Base-by-base conservation (phyloP, 805 yeast species). In the Yarrowia sp. region DNA sequence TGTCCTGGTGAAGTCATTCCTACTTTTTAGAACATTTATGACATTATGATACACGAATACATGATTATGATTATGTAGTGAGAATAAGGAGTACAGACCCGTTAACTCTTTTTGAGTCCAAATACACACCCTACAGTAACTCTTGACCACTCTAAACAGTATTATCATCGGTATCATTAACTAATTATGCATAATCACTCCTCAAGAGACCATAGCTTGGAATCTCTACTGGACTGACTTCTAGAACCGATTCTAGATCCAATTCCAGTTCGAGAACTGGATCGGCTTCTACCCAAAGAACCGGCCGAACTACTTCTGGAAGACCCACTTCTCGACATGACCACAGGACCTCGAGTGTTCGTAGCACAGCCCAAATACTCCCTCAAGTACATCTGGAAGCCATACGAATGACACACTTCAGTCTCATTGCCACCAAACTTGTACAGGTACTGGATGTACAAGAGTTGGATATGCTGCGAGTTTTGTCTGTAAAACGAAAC, bases 1-100 rank as follows among this genome's bases (percentile, higher is more conserved):
- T n/a, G n/a, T n/a, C n/a, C n/a, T n/a, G n/a, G n/a, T n/a, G n/a
- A n/a, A n/a, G n/a, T n/a, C n/a, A n/a, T n/a, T 8, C 30, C 30
- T 26, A 26, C 30, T 26, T 8, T 26, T 4, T 26, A 26, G 30
- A 26, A 26, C 26, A 12, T 24, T 52, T n/a, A 54, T 54, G 61
- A 54, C 35, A 48, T 48, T 48, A 48, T 30, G 54, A 48, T 24
- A 43, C 48, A 43, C 24, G 48, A 48, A 46, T 46, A 46, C 8
- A 48, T 48, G 54, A 48, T 12, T 28, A 46, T 28, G 52, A 28
- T 11, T 28, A 26, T 33, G n/a, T n/a, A n/a, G n/a, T n/a, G n/a
- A 26, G 8, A 5, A 26, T 26, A 26, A 8, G 8, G 30, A 26
- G 30, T 26, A 8, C 30, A 26, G 30, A 8, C 30, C 8, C 30